Base-by-base conservation (phyloP, 2,329 filamentous ascomycete species). In the Fusarium caatingaense region DNA sequence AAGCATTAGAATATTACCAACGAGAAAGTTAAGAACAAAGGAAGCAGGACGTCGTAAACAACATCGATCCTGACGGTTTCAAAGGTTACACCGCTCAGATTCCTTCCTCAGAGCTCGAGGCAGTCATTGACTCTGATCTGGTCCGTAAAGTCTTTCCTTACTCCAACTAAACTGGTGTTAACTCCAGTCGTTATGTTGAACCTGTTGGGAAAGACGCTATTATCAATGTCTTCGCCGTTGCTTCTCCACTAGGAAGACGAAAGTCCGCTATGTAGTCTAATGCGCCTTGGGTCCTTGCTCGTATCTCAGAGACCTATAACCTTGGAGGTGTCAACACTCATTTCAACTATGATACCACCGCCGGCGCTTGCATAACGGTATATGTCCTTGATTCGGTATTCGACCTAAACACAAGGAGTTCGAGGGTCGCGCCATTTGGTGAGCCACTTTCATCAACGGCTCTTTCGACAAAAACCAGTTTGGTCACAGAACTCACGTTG, bases 371-470 rank as follows among this genome's bases (percentile, higher is more conserved):
- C 2, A 53, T 55, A 10, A 81, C 76, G 54, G 76, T 78, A 34
- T 85, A 84, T 60, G 66, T 85, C 6, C 76, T 84, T 56, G 83
- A 85, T 66, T 82, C 1, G 83, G 83, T 56, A 81, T 85, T 54
- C 76, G 75, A 12, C 76, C 73, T 15, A 56, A 74, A 3, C 83
- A 85, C 63, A 41, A 49, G 2, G 72, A 77, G 32, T 78, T 78
- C 32, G 30, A 1, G 0, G 74, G 74, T 10, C 72, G 76, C 10
- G 78, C 76, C 8, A 15, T 57, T 9, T 76, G 71, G 63, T 77
- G 76, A 20, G 64, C 66, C 47, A 79, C 77, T 37, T 72, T 68
- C n/a, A 28, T 74, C 1, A 56, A 40, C 6, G 53, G 72, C 42
- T 69, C 78, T 13, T 74, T 72, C 57, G 74, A 78, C 60, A 74